These are phyloP conservation scores for Hericium rajendrae DNA, from an alignment of 768 basidiomycete genomes.

Conservation along the genomic window DNA sequence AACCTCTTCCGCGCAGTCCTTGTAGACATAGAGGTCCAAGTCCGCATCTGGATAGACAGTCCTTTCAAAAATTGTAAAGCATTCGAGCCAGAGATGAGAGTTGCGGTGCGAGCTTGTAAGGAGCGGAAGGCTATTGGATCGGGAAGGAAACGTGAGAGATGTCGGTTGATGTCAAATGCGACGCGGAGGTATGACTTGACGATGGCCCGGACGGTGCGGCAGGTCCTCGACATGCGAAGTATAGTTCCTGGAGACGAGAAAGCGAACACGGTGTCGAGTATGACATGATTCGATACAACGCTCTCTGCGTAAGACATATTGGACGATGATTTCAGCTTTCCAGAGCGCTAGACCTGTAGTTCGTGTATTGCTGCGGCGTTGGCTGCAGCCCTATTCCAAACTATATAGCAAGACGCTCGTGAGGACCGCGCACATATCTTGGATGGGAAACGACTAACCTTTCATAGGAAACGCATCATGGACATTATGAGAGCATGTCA, in stretches of 20 bases:
- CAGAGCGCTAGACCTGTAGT: no score
- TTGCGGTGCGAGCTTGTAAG: constrained; percentile 33
- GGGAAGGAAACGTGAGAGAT: constrained; percentile 28
- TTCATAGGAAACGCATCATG: no score
- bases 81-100: constrained; percentile 43
- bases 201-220: constrained; percentile 1
- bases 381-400: no score
- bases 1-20: not conserved
- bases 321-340: not conserved
- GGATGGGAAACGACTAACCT: no score
- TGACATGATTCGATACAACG: not conserved
- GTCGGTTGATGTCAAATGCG: constrained; percentile 27
- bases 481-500: no score
- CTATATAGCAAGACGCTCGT: no score
- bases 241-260: not conserved
- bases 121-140: constrained; percentile 31
- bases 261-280: not conserved
- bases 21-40: constrained; percentile 29
- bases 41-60: constrained; percentile 35
- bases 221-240: not conserved
- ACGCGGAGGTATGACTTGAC: constrained; percentile 17
- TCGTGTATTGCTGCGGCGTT: no score
- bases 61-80: constrained; percentile 45
- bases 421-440: no score
- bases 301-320: not conserved